A percentile compares a stretch with the other conserved stretches of the same genome.
Evolutionary conservation across 306 rosid genomes (phyloP).

Genomic region (Prunus davidiana): DNA sequence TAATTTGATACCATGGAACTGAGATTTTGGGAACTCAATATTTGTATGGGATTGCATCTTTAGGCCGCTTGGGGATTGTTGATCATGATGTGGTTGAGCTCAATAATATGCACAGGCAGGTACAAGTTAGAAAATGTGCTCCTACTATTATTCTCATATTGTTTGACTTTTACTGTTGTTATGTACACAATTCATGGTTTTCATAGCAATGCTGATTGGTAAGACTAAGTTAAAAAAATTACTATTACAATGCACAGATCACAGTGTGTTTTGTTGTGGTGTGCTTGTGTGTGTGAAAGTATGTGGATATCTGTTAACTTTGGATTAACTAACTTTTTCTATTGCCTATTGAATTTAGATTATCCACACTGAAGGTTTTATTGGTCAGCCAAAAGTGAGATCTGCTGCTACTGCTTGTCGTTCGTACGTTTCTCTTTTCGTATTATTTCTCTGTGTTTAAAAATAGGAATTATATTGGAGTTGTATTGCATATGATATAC

Average conservation of each 20-base stretch:
- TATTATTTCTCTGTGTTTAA: neutral
- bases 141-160: neutral
- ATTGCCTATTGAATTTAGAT: conserved; percentile 38
- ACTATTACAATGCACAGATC: neutral
- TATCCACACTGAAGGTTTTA: conserved; percentile 78
- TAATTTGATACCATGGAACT: neutral
- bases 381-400: conserved; percentile 90
- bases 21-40: conserved; percentile 21
- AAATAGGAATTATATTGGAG: neutral
- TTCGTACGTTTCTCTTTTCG: conserved; percentile 44
- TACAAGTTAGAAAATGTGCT: conserved; percentile 19
- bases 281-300: neutral
- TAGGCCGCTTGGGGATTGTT: conserved; percentile 81
- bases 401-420: conserved; percentile 87
- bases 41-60: conserved; percentile 8
- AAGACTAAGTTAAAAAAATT: neutral
- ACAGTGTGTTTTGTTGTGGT: neutral
- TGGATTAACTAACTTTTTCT: neutral
- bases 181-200: neutral
- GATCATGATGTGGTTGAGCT: conserved; percentile 96
- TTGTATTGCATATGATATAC: neutral
- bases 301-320: neutral
- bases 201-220: neutral
- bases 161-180: neutral
- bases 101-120: conserved; percentile 98